Conservation (phyloP, 2,329 filamentous ascomycete species). For the Shiraia sp. region DNA sequence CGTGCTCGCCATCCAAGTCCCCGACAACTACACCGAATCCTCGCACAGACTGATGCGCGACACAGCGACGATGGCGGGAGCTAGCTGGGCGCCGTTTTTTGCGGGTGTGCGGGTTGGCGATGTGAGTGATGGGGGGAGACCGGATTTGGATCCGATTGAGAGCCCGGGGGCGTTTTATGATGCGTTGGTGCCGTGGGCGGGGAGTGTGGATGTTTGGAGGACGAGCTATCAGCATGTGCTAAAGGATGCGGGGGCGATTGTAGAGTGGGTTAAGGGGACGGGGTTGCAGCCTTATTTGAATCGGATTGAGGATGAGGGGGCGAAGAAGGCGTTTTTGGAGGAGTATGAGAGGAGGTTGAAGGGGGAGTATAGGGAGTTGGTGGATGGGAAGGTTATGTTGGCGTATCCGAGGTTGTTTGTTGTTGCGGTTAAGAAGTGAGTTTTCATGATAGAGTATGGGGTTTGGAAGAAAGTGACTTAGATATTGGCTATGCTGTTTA, state of each 20-base stretch:
- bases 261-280: slow-evolving; percentile 64
- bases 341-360: slow-evolving; percentile 54
- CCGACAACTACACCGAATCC: slow-evolving; percentile 56
- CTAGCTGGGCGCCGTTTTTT: slow-evolving; percentile 47
- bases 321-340: slow-evolving; percentile 49
- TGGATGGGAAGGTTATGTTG: slow-evolving; percentile 59
- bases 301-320: slow-evolving; percentile 46
- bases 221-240: slow-evolving; percentile 59
- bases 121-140: slow-evolving; percentile 14
- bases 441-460: too few species aligned
- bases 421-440: slow-evolving; percentile 44
- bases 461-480: too few species aligned
- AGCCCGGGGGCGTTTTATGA: slow-evolving; percentile 54
- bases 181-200: slow-evolving; percentile 45
- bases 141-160: slow-evolving; percentile 55
- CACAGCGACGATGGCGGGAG: slow-evolving; percentile 33
- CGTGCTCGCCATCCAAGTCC: slow-evolving; percentile 60
- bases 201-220: slow-evolving; percentile 58
- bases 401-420: slow-evolving; percentile 62
- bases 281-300: slow-evolving; percentile 61
- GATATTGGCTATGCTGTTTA: neutral
- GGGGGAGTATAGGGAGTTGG: slow-evolving; percentile 49
- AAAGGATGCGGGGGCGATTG: slow-evolving; percentile 53
- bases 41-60: slow-evolving; percentile 58
- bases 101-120: slow-evolving; percentile 20